Evolutionary conservation across 225 moss, liverwort and hornwort species (phyloP), one percentile per base, ranked within the genome.

Genomic region (Lunularia cruciata): DNA sequence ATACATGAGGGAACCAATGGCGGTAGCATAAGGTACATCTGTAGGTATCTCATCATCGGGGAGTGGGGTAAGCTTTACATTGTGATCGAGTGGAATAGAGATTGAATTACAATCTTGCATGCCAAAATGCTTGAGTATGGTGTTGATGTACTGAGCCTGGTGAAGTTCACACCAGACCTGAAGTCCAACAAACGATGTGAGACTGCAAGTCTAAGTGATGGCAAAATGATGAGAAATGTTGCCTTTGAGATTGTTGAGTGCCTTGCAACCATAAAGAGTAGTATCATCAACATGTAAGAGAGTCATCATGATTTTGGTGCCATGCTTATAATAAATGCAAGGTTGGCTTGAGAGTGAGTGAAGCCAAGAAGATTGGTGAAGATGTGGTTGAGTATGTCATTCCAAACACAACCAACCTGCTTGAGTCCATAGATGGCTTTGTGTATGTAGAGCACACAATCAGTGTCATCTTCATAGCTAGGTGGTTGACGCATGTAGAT

Each of bases 361-460:
- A 63, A 63, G 38, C 38, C 13, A 18, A 63, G 39, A 13, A 5
- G 40, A 11, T 43, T 20, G 2, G 39, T 40, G 6, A 63, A 20
- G 25, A 40, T 20, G 4, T 20, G 8, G 63, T 40, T 40, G 40
- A 63, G 18, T 39, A 37, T 39, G 14, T 63, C 12, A 14, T 26
- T 14, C 63, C 63, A 63, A 18, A 38, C 43, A 2, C 63, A 20
- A 7, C 40, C 19, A 20, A 7, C 40, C 19, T 63, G 39, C 27
- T 63, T 63, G 40, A 63, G 43, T 3, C 63, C 63, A 36, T 63
- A 63, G 22, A 63, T 32, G 5, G 39, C 39, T 39, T 63, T 63
- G 10, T n/a, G 63, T 5, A 40, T 5, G 40, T 13, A 40, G 13
- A 40, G 40, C 40, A 40, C 13, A 13, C 13, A 13, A 40, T 5